Conservation (phyloP, 2,329 filamentous ascomycete species). For the Ascochyta rabiei region DNA sequence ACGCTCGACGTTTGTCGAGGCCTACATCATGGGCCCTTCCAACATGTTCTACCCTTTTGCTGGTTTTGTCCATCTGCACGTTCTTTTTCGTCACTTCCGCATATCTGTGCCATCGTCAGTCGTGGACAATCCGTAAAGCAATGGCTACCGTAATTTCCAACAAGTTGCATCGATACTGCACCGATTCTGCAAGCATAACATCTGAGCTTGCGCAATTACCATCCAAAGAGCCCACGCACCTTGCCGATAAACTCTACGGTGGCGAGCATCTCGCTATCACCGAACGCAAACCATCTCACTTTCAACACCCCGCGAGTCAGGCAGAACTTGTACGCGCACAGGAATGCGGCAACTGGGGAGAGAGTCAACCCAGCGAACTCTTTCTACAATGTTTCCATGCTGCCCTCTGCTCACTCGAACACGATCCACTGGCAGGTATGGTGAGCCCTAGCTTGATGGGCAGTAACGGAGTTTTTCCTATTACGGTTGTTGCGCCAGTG, state of each 20-base stretch:
- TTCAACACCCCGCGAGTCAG: constrained; percentile 17
- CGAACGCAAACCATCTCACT: constrained; percentile 23
- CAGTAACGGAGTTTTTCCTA: constrained; percentile 66
- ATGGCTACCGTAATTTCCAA: constrained; percentile 27
- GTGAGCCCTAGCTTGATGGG: constrained; percentile 66
- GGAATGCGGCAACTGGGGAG: constrained; percentile 71
- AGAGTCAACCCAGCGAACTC: constrained; percentile 66
- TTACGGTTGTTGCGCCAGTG: constrained; percentile 72
- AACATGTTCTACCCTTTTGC: background rate
- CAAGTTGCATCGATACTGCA: constrained; percentile 62
- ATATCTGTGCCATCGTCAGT: constrained; percentile 3
- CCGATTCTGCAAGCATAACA: constrained; percentile 61
- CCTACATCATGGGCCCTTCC: background rate
- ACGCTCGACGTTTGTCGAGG: background rate
- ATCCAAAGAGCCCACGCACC: constrained; percentile 57
- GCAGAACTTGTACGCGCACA: constrained; percentile 61
- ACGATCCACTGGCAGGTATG: constrained; percentile 58
- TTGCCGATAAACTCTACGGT: constrained; percentile 63
- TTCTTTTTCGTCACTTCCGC: background rate
- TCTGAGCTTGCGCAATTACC: constrained; percentile 63
- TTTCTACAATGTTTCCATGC: constrained; percentile 74
- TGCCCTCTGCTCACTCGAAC: constrained; percentile 62
- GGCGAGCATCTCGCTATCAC: constrained; percentile 36
- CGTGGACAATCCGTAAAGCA: background rate
- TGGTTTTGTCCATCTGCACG: background rate